Conservation (phyloP, 208 protist species). For the Ichthyophonus hoferi region DNA sequence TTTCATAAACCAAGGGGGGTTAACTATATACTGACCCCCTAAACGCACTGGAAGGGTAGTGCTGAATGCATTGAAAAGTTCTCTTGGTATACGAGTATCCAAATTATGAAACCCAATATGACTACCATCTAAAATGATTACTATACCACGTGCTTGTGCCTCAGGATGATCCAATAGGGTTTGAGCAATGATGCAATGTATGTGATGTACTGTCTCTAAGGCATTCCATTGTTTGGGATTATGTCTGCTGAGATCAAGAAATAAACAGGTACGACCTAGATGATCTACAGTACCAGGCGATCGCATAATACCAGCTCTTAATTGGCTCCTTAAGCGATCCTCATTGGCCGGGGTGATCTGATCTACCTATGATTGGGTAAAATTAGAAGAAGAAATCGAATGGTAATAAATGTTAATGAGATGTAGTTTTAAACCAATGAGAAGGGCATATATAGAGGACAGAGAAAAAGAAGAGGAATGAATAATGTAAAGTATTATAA, state of each 20-base stretch:
- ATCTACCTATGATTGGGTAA: not conserved
- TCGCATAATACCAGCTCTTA: not conserved
- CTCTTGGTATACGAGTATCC: not conserved
- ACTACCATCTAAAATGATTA: not conserved
- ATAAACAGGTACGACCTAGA: not conserved
- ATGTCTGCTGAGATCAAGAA: not conserved
- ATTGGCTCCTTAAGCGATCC: not conserved
- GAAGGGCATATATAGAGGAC: too few species aligned
- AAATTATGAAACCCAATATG: not conserved
- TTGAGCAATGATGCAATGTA: not conserved
- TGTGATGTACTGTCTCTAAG: not conserved
- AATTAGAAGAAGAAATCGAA: too few species aligned
- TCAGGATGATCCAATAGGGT: not conserved
- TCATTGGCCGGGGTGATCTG: not conserved
- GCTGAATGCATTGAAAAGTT: not conserved
- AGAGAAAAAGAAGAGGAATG: too few species aligned
- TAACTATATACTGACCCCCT: not conserved
- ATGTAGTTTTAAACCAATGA: too few species aligned
- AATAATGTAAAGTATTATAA: too few species aligned
- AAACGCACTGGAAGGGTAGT: not conserved
- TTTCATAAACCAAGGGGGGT: not conserved
- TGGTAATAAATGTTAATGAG: too few species aligned
- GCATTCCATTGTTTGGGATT: not conserved
- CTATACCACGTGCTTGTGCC: not conserved
- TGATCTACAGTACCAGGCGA: not conserved